Conservation (phyloP, 441 rosid species). For the Arabidopsis lyrata region DNA sequence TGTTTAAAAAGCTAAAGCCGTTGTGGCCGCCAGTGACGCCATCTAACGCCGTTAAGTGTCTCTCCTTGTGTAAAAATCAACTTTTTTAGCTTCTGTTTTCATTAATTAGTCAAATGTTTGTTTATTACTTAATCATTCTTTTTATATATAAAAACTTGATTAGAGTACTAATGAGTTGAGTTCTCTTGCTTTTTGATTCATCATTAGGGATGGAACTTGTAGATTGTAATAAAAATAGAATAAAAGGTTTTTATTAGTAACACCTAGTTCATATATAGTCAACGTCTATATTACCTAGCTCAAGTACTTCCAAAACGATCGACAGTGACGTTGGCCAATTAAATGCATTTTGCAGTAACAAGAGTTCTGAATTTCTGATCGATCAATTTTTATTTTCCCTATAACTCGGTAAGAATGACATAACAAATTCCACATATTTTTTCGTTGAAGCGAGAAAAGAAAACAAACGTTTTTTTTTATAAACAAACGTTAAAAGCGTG, state of each 20-base stretch:
- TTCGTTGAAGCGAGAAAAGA: neutral
- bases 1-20: neutral
- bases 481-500: neutral
- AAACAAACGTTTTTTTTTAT: no score
- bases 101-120: conserved; percentile 28
- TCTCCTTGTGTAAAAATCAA: neutral
- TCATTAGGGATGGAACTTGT: neutral
- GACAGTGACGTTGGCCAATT: conserved; percentile 31
- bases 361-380: conserved; percentile 4
- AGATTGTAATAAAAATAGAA: neutral
- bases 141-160: no score
- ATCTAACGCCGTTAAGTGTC: conserved; percentile 37
- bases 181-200: conserved; percentile 13
- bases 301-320: conserved; percentile 29
- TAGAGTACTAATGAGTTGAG: neutral
- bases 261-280: conserved; percentile 35
- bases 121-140: conserved; percentile 11
- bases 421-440: neutral
- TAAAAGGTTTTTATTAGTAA: conserved; percentile 17
- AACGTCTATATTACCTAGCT: conserved; percentile 33
- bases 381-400: neutral
- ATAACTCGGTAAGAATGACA: neutral
- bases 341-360: conserved; percentile 26
- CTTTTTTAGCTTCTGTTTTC: neutral
- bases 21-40: conserved; percentile 35